phyloP scores from a whole-genome alignment of 176 grass and related monocot genomes.

The Oryza glaberrima region DNA sequence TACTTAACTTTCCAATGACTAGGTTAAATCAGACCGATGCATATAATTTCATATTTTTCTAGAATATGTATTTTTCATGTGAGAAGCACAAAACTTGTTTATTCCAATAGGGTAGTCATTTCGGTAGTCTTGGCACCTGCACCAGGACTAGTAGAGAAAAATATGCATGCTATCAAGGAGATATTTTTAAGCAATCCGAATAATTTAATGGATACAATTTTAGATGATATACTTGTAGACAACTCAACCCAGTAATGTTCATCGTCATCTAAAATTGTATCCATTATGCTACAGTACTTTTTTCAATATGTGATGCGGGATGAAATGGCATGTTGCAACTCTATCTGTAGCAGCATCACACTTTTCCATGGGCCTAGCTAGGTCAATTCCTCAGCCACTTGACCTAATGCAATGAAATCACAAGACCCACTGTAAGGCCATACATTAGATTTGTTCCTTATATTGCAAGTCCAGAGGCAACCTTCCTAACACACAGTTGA shows the following conservation, averaged over 20 bases:
- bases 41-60: neutral
- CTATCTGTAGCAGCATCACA: neutral
- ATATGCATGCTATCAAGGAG: neutral
- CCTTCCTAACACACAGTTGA: neutral
- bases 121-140: neutral
- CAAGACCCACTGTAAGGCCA: neutral
- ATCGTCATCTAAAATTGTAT: neutral
- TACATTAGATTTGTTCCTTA: neutral
- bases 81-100: neutral
- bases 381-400: neutral
- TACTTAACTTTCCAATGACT: neutral
- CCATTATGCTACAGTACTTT: too few relatives aligned
- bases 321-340: neutral
- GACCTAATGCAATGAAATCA: neutral
- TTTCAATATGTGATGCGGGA: too few relatives aligned
- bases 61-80: neutral
- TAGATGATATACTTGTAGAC: neutral
- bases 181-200: neutral
- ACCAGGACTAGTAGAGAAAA: neutral
- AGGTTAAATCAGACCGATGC: neutral
- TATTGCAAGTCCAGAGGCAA: neutral
- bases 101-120: neutral
- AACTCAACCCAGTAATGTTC: neutral
- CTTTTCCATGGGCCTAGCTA: neutral
- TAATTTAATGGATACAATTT: neutral